Percentiles rank a stretch among this genome's conserved stretches.
phyloP scores from a whole-genome alignment of 2,329 filamentous ascomycete species.

The Epichloe brachyelytri region DNA sequence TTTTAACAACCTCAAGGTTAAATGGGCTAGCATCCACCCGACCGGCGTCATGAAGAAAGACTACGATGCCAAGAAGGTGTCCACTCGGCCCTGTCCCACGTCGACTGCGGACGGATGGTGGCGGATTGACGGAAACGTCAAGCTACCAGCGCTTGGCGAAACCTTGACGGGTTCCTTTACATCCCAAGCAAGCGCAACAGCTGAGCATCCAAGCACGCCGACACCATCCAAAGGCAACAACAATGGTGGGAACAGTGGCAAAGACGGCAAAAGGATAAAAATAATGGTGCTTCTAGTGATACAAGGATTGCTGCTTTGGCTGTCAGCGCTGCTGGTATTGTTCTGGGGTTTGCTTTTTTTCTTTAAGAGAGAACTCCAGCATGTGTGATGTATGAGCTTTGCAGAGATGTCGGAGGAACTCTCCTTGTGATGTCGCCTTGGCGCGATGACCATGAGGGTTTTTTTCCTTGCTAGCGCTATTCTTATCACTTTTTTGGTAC shows the following conservation, averaged over 20 bases:
- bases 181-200: constrained; percentile 8
- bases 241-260: not conserved
- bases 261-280: constrained; percentile 6
- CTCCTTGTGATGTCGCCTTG: not conserved
- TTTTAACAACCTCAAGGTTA: constrained; percentile 61
- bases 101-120: constrained; percentile 66
- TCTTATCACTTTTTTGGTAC: not conserved
- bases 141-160: constrained; percentile 56
- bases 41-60: constrained; percentile 52
- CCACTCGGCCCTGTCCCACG: constrained; percentile 55
- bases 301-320: constrained; percentile 17
- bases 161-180: constrained; percentile 21
- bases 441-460: not conserved
- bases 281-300: constrained; percentile 12
- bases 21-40: constrained; percentile 63
- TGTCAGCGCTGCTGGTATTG: constrained; percentile 15
- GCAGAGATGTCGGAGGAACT: not conserved
- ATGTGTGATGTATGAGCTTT: not conserved
- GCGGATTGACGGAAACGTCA: constrained; percentile 57
- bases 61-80: constrained; percentile 49
- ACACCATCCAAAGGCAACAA: not conserved
- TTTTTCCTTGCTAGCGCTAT: not conserved
- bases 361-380: not conserved
- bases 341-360: constrained; percentile 15
- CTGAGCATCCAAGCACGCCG: constrained; percentile 4